Percentiles rank a stretch among this genome's conserved stretches.
Conservation (phyloP, 2,329 filamentous ascomycete species). For the Ophiostoma sp. region DNA sequence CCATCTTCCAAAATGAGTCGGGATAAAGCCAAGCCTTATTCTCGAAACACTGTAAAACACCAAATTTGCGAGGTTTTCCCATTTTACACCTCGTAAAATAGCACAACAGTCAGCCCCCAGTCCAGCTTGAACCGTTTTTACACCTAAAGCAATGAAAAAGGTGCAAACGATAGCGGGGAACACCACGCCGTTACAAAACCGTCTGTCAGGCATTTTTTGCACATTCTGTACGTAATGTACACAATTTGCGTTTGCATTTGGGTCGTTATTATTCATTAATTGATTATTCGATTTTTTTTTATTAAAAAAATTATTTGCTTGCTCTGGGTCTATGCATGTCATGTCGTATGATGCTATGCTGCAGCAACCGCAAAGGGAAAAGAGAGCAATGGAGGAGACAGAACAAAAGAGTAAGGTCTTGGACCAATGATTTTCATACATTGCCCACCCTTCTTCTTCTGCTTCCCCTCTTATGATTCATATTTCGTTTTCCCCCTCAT, state of each 20-base stretch:
- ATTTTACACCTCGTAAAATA: neutral
- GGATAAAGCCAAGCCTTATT: neutral
- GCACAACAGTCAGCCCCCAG: conserved; percentile 6
- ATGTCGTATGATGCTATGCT: neutral
- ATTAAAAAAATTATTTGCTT: neutral
- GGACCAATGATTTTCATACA: neutral
- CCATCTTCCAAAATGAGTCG: neutral
- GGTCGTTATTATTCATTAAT: neutral
- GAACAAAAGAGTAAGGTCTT: neutral
- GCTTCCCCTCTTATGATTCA: conserved; percentile 5
- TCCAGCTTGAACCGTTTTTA: neutral
- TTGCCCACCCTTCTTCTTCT: neutral
- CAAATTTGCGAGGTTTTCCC: neutral
- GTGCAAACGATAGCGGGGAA: neutral
- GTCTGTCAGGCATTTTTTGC: neutral
- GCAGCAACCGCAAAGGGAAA: neutral
- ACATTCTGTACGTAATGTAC: neutral
- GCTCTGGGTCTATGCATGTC: neutral
- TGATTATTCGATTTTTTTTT: neutral
- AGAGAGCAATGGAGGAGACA: neutral
- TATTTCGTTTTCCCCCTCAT: neutral
- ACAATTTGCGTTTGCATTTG: neutral
- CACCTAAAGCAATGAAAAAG: neutral
- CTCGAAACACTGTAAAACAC: neutral
- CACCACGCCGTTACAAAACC: neutral